Base-by-base conservation (phyloP, 2,329 filamentous ascomycete species). In the Kalmusia sp. region DNA sequence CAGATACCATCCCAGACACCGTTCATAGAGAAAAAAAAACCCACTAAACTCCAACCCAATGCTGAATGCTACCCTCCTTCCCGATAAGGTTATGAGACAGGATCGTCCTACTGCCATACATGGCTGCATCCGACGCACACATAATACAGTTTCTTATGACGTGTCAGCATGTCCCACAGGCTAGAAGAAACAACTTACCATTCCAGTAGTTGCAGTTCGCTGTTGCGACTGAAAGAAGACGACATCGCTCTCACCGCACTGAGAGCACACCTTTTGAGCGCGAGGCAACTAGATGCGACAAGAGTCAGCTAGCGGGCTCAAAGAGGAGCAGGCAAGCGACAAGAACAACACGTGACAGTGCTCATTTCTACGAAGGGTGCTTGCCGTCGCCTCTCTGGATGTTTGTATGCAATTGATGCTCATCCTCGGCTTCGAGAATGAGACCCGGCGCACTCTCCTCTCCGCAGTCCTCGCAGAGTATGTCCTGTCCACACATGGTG, bases 211-310 rank as follows among this genome's bases (percentile, higher is more conserved):
- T 43, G 92, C 91, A 64, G 90, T 96, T 77, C 95, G 90, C 80
- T 98, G 93, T 75, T 99, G 95, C 57, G 93, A 97, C 80, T 99
- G 95, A 82, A 99, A 99, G 80, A 96, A 99, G 55, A 99, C 96
- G 39, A 93, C 92, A 78, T 98, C 93, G 65, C 87, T 86, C 75
- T 95, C 90, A 62, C 85, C 84, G 82, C 96, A 99, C 64, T 82
- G 84, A 47, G 92, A 92, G 79, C 95, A 99, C 55, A 84, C 84
- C 78, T 90, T 92, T 74, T 92, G 91, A 67, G 92, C 88, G 69
- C 93, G 89, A 61, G 95, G 95, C 75, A 98, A 90, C 93, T 97
- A 85, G 72, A 82, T 49, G 58, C 66, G 64, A 59, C 54, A 50
- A 63, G 55, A 63, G 68, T 73, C 64, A 74, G 69, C 71, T 54